Percentiles rank a stretch among this genome's conserved stretches.
Evolutionary conservation across 2,329 filamentous ascomycete genomes (phyloP).

Genomic region (Scedosporium minutisporum): DNA sequence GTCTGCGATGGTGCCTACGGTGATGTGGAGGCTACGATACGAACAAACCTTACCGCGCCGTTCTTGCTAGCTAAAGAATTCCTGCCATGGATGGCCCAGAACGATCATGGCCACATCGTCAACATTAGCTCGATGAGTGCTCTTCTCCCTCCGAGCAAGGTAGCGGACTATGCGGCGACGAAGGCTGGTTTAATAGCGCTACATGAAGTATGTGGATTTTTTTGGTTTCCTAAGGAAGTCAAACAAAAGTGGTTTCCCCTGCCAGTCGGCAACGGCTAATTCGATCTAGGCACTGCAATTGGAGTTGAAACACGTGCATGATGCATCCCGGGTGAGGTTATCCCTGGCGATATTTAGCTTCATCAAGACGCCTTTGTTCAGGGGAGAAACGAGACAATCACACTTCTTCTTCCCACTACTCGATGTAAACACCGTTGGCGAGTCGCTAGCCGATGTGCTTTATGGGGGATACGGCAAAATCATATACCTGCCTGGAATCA

Average conservation of each 20-base stretch:
- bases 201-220: constrained; percentile 37
- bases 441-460: constrained; percentile 4
- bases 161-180: constrained; percentile 49
- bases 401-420: constrained; percentile 7
- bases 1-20: constrained; percentile 39
- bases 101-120: constrained; percentile 51
- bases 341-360: constrained; percentile 21
- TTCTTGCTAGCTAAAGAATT: constrained; percentile 48
- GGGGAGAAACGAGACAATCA: constrained; percentile 8
- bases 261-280: neutral
- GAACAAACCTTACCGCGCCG: constrained; percentile 49
- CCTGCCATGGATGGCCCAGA: constrained; percentile 40
- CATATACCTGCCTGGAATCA: neutral
- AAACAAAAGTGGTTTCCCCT: neutral
- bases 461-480: neutral
- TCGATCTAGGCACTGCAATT: constrained; percentile 21
- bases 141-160: constrained; percentile 40
- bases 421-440: neutral
- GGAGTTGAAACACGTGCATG: constrained; percentile 41
- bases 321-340: constrained; percentile 40
- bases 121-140: constrained; percentile 46
- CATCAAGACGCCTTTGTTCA: constrained; percentile 35
- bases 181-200: constrained; percentile 50
- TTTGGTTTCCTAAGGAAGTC: neutral
- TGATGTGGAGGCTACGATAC: constrained; percentile 39